These are phyloP conservation scores for Stagonosporopsis rhizophila DNA, from an alignment of 2,329 filamentous ascomycete genomes.

Conservation along the genomic window DNA sequence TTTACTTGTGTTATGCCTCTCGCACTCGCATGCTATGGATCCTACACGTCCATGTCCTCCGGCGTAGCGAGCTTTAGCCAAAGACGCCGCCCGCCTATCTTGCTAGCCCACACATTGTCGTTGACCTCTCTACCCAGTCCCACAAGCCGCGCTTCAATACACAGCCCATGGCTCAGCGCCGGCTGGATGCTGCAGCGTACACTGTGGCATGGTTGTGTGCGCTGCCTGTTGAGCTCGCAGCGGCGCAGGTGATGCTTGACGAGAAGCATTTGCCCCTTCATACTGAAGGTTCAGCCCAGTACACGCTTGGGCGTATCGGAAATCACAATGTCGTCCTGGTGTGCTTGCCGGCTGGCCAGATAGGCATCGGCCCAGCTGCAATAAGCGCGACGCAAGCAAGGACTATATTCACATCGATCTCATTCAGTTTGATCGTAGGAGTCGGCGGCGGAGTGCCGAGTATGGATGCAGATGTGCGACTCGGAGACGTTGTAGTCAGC, in stretches of 20 bases:
- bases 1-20: too few species aligned
- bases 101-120: too few species aligned
- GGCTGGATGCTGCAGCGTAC: conserved; percentile 24
- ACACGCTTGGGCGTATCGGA: conserved; percentile 31
- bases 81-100: too few species aligned
- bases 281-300: conserved; percentile 27
- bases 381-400: conserved; percentile 41
- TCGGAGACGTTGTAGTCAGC: conserved; percentile 37
- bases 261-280: conserved; percentile 4
- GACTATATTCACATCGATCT: conserved; percentile 42
- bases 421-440: conserved; percentile 55
- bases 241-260: conserved; percentile 16
- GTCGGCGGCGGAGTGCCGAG: conserved; percentile 47
- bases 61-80: too few species aligned
- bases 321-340: conserved; percentile 43
- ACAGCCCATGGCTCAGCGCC: neutral
- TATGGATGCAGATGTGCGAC: conserved; percentile 26
- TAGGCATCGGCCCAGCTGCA: conserved; percentile 46
- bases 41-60: too few species aligned
- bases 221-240: conserved; percentile 22
- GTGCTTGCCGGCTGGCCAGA: conserved; percentile 29
- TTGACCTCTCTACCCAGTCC: too few species aligned
- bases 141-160: too few species aligned
- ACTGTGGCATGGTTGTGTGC: conserved; percentile 43
- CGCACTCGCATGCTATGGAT: too few species aligned